A percentile compares a stretch with the other conserved stretches of the same genome.
These are phyloP conservation scores for Nakazawaea ishiwadae DNA, from an alignment of 805 yeast genomes.

Conservation along the genomic window DNA sequence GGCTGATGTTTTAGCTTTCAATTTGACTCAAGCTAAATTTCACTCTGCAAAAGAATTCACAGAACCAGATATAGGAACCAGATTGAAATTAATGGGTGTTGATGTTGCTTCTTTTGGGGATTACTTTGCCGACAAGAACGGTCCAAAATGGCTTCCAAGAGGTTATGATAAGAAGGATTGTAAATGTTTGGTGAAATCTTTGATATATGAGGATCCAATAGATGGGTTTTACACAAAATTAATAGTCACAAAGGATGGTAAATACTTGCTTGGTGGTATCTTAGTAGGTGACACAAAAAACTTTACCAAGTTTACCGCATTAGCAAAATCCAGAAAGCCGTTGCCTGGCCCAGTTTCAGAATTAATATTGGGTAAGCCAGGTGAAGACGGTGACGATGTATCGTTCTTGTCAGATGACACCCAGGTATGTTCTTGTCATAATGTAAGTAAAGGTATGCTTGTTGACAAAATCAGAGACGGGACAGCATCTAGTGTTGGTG, in stretches of 20 bases:
- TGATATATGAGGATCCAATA: constrained; percentile 29
- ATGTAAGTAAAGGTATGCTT: constrained; percentile 27
- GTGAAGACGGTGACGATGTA: constrained; percentile 25
- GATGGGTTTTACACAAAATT: constrained; percentile 29
- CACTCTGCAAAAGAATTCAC: constrained; percentile 25
- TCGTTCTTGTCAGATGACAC: constrained; percentile 28
- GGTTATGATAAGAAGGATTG: constrained; percentile 17
- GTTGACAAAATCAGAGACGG: constrained; percentile 26
- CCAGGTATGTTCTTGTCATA: constrained; percentile 33
- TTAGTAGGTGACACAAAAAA: constrained; percentile 29
- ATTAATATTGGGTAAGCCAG: constrained; percentile 23
- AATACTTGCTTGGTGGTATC: constrained; percentile 31
- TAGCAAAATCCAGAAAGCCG: constrained; percentile 25
- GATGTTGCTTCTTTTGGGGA: constrained; percentile 36
- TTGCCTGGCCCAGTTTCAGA: constrained; percentile 27
- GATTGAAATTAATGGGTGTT: constrained; percentile 32
- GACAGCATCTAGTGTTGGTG: constrained; percentile 24
- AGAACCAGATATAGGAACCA: constrained; percentile 31
- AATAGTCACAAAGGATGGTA: constrained; percentile 29
- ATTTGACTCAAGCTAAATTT: constrained; percentile 29
- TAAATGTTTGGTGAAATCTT: constrained; percentile 17
- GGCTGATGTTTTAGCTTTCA: constrained; percentile 32
- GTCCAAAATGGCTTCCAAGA: constrained; percentile 30
- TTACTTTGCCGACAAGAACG: constrained; percentile 29
- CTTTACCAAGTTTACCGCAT: constrained; percentile 27